Percentiles rank a stretch among this genome's conserved stretches.
phyloP scores from a whole-genome alignment of 2,329 filamentous ascomycete species.

The Rasamsonia emersonii region DNA sequence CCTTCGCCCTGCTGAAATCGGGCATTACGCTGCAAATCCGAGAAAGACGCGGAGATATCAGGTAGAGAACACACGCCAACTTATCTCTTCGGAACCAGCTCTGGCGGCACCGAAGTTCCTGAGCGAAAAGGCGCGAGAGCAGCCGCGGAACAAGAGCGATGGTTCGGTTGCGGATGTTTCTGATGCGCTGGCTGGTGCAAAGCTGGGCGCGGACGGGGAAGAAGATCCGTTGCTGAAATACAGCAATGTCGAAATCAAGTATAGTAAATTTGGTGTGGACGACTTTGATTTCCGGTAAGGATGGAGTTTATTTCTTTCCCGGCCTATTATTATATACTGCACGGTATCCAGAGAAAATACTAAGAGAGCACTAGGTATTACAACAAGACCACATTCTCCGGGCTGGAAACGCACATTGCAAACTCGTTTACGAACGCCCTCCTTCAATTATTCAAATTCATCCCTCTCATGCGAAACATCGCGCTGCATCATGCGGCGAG shows the following conservation, averaged over 20 bases:
- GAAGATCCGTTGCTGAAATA: constrained; percentile 84
- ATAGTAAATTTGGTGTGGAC: constrained; percentile 97
- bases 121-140: constrained; percentile 78
- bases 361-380: constrained; percentile 59
- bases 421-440: constrained; percentile 95
- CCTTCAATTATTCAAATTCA: constrained; percentile 85
- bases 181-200: constrained; percentile 58
- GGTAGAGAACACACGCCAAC: constrained; percentile 63
- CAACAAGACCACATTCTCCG: constrained; percentile 86
- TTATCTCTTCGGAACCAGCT: constrained; percentile 53
- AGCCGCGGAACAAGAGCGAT: constrained; percentile 32
- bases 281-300: constrained; percentile 98
- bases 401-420: constrained; percentile 88
- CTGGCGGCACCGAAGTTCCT: constrained; percentile 78
- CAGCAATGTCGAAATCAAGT: constrained; percentile 92
- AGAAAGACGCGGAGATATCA: constrained; percentile 70
- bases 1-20: constrained; percentile 65
- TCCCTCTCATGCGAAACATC: constrained; percentile 76
- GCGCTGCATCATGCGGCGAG: constrained; percentile 83
- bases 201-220: constrained; percentile 62
- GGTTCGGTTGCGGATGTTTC: constrained; percentile 46
- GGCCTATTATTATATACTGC: no score
- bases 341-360: no score
- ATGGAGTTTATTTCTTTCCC: no score
- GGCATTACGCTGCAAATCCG: constrained; percentile 69